phyloP scores from a whole-genome alignment of 768 basidiomycete genomes.

The Boletus speciosus region DNA sequence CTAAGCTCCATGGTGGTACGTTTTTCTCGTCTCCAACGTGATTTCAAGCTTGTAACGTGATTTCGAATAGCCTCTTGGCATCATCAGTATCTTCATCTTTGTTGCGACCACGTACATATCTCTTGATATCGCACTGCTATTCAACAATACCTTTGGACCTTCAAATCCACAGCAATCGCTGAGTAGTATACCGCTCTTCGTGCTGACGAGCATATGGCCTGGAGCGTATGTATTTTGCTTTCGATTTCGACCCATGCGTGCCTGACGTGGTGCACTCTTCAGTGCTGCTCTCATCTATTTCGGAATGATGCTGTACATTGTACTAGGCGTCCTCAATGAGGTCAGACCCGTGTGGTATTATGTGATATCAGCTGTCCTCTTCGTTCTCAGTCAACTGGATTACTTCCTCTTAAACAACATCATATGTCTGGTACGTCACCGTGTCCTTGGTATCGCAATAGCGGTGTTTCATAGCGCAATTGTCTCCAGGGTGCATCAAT shows the following conservation, averaged over 20 bases:
- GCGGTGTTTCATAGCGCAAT: constrained; percentile 9
- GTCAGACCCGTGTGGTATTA: constrained; percentile 78
- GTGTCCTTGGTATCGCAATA: background rate
- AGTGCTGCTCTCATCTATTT: constrained; percentile 71
- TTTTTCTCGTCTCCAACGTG: constrained; percentile 13
- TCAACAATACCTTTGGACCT: constrained; percentile 59
- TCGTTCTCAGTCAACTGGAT: constrained; percentile 75
- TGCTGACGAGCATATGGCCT: constrained; percentile 79
- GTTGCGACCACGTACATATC: constrained; percentile 77
- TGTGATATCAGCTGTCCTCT: constrained; percentile 67
- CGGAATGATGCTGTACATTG: constrained; percentile 75
- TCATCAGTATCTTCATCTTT: constrained; percentile 58
- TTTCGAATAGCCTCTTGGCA: constrained; percentile 53
- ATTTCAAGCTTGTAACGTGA: background rate
- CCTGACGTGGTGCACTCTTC: constrained; percentile 3
- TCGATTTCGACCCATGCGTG: background rate
- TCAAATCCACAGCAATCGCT: constrained; percentile 55
- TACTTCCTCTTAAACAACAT: constrained; percentile 78
- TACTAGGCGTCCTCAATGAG: constrained; percentile 73
- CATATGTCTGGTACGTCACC: constrained; percentile 60
- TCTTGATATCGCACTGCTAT: constrained; percentile 72
- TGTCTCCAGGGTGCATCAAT: constrained; percentile 51
- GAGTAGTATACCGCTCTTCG: constrained; percentile 71
- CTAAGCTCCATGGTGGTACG: constrained; percentile 62
- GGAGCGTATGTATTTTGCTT: constrained; percentile 49